Evolutionary conservation across 129 eudicot species (phyloP), one percentile per base, ranked within the genome.

Genomic region (Chrysanthemum makinoi): DNA sequence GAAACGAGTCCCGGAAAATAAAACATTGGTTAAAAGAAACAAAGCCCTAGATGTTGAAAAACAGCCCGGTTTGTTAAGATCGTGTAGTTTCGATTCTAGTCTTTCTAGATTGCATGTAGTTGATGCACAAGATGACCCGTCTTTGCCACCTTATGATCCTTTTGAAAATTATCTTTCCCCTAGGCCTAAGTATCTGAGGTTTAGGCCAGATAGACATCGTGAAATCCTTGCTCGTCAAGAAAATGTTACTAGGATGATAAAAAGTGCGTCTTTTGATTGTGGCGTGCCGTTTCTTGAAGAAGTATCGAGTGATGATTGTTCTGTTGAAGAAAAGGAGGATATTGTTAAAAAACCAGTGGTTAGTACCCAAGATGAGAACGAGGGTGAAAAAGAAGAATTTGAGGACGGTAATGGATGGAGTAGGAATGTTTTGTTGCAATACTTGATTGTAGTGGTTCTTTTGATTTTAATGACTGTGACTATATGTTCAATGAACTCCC

Each of bases 101-200:
- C 46, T 9, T 24, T 72, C 69, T 0, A 60, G 14, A 48, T 8
- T 26, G 15, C 14, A 2, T 11, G 75, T n/a, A 14, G 8, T 19
- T 44, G 66, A 43, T 58, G 44, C 6, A 18, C 16, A 58, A 35
- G 56, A 54, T 44, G 82, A 54, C 10, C 30, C 26, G 18, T 57
- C 9, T 30, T 60, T 60, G 11, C 72, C 54, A 67, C 86, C 85
- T 10, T 86, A 86, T 69, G 96, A 88, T 51, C 91, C 90, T 12
- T 4, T 81, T 47, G 81, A 77, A 4, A 86, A 84, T 78, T 80
- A 81, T 51, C 90, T 82, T 66, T 82, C 91, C 11, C 94, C 94
- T 3, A 77, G 97, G 78, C 96, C 96, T 39, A 72, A 66, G 72
- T 86, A 70, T 80, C 70, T 91, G 65, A 55, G 87, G 61, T 91